These are phyloP conservation scores for Berberis vulgaris DNA, from an alignment of 164 flowering plant genomes.

Conservation along the genomic window DNA sequence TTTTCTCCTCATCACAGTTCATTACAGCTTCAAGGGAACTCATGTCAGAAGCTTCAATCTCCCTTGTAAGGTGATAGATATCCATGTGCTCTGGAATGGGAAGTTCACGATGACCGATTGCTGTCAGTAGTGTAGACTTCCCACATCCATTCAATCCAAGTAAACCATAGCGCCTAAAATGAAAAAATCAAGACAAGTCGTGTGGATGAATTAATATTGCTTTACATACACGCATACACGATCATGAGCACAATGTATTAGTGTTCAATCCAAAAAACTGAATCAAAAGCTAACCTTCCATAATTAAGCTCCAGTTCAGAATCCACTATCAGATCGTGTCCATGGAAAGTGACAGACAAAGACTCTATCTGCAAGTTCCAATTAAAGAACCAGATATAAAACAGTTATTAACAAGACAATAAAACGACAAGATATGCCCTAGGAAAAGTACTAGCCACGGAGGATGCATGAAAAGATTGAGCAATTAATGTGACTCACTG, in stretches of 20 bases:
- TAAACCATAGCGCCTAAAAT: constrained; percentile 84
- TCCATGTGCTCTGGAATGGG: constrained; percentile 99
- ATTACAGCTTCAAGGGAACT: constrained; percentile 87
- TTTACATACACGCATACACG: neutral
- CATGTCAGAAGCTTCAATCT: constrained; percentile 97
- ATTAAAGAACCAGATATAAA: too few species aligned
- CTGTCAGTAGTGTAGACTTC: constrained; percentile 82
- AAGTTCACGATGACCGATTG: constrained; percentile 81
- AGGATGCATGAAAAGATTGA: too few species aligned
- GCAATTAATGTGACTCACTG: too few species aligned
- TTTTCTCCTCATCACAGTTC: constrained; percentile 85
- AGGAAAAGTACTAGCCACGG: too few species aligned
- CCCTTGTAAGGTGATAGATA: constrained; percentile 73
- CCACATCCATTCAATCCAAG: constrained; percentile 98
- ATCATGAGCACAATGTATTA: neutral
- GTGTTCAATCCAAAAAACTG: neutral
- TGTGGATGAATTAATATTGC: too few species aligned
- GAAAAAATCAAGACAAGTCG: neutral
- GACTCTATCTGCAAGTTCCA: constrained; percentile 75
- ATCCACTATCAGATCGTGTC: constrained; percentile 94
- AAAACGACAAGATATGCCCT: too few species aligned
- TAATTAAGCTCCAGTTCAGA: constrained; percentile 88
- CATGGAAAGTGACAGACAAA: constrained; percentile 87
- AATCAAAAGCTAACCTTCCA: constrained; percentile 56
- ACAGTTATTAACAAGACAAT: too few species aligned